Evolutionary conservation across 2,329 filamentous ascomycete species (phyloP), one percentile per base, ranked within the genome.

Genomic region (Trichoderma koningii): DNA sequence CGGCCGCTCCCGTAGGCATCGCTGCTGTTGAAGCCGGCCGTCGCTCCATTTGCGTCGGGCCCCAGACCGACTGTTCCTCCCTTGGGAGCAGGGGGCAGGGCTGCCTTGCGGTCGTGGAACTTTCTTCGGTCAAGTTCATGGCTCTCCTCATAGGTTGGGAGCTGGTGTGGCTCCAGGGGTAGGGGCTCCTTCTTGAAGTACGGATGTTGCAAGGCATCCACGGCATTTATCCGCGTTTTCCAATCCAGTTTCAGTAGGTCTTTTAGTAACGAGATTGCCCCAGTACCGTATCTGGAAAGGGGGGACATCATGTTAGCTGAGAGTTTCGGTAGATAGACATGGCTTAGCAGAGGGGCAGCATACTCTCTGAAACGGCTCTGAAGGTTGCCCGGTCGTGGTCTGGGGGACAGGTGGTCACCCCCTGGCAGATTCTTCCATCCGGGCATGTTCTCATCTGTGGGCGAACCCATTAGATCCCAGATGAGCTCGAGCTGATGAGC

Each of bases 71-170:
- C 93, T 1, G 92, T 93, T 4, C 92, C 94, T 14, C 93, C 94
- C 70, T 94, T 93, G 0, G 95, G 95, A 0, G 94, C 95, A 14
- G 95, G 94, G 4, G 94, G 94, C 12, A 94, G 83, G 23, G 89
- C 90, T 23, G 90, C 90, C 73, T 92, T 92, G 72, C 95, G 89
- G 66, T 93, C 90, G 69, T 96, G 89, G 71, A 93, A 94, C 77
- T 94, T 96, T 75, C 93, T 87, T 57, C 94, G 87, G 75, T 99
- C 95, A n/a, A 98, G 82, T 76, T 99, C 95, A 77, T 99, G 95
- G 51, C 93, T 97, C 72, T 97, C 94, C 74, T 96, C 92, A 73
- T 97, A 98, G 17, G 81, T 85, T 2, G 95, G 95, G n/a, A 99
- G 85, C 57, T 98, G 93, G 68, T 90, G 89, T 1, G 95, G 92